A percentile compares a stretch with the other conserved stretches of the same genome.
These are phyloP conservation scores for Fusarium sp. DNA, from an alignment of 2,329 filamentous ascomycete genomes.

Conservation along the genomic window DNA sequence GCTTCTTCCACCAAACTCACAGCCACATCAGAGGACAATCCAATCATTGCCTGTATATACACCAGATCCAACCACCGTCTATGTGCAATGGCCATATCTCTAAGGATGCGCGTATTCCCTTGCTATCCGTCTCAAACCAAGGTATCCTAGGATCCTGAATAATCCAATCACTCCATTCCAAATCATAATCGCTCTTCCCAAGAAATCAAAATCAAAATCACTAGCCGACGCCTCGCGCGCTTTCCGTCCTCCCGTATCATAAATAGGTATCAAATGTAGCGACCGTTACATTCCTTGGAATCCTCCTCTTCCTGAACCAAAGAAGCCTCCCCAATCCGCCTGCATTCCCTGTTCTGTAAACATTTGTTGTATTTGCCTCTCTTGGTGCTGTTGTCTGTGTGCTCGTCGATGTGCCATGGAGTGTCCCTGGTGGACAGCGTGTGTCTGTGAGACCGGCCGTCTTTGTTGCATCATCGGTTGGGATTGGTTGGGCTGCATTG, in stretches of 20 bases:
- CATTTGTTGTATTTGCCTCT: slow-evolving; percentile 61
- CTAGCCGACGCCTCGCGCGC: slow-evolving; percentile 43
- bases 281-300: slow-evolving; percentile 57
- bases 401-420: slow-evolving; percentile 41
- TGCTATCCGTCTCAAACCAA: slow-evolving; percentile 19
- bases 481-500: slow-evolving; percentile 52
- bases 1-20: not conserved
- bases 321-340: slow-evolving; percentile 60
- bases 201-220: slow-evolving; percentile 40
- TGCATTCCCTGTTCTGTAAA: slow-evolving; percentile 60
- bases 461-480: slow-evolving; percentile 39
- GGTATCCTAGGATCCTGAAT: slow-evolving; percentile 17
- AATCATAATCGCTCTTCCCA: slow-evolving; percentile 40
- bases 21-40: slow-evolving; percentile 4
- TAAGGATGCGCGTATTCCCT: slow-evolving; percentile 28
- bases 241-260: slow-evolving; percentile 46
- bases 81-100: slow-evolving; percentile 36
- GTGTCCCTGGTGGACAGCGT: slow-evolving; percentile 43
- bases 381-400: slow-evolving; percentile 49
- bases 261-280: slow-evolving; percentile 55
- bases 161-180: slow-evolving; percentile 32
- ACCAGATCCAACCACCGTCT: slow-evolving; percentile 29
- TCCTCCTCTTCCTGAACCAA: slow-evolving; percentile 57
- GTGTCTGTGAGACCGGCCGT: slow-evolving; percentile 40
- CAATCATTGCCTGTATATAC: slow-evolving; percentile 24